Evolutionary conservation across 2,329 filamentous ascomycete species (phyloP).

Genomic region (Pseudocercospora cruenta): DNA sequence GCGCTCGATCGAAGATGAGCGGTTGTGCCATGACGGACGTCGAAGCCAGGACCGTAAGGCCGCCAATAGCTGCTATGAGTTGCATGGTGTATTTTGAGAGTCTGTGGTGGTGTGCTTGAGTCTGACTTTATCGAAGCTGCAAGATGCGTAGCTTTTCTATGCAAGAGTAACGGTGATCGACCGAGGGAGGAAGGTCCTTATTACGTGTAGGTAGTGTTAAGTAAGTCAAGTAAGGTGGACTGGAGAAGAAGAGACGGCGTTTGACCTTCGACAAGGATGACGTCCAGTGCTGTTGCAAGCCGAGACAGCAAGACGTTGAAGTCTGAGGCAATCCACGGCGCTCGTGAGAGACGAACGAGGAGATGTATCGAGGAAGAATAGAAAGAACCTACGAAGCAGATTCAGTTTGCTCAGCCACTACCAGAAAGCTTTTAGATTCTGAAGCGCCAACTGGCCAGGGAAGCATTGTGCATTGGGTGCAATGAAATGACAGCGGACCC

Average conservation of each 20-base stretch:
- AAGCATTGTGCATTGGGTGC: neutral
- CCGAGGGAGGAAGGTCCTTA: neutral
- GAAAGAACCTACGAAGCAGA: neutral
- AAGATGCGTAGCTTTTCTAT: conserved; percentile 1
- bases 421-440: neutral
- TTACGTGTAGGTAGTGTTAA: neutral
- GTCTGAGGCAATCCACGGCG: neutral
- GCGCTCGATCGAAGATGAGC: conserved; percentile 6
- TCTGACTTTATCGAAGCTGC: neutral
- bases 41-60: conserved; percentile 9
- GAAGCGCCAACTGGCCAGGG: neutral
- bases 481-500: neutral
- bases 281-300: neutral
- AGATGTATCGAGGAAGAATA: neutral
- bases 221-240: neutral
- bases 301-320: neutral
- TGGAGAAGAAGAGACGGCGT: conserved; percentile 1
- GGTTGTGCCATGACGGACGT: conserved; percentile 11
- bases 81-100: conserved; percentile 10
- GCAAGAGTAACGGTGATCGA: neutral
- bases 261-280: neutral
- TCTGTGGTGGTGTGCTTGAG: neutral
- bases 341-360: neutral
- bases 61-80: conserved; percentile 3
- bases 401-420: neutral